Percentiles rank a stretch among this genome's conserved stretches.
Conservation (phyloP, 1,284 basidiomycete genomes). For the Lignosus rhinocerotis region DNA sequence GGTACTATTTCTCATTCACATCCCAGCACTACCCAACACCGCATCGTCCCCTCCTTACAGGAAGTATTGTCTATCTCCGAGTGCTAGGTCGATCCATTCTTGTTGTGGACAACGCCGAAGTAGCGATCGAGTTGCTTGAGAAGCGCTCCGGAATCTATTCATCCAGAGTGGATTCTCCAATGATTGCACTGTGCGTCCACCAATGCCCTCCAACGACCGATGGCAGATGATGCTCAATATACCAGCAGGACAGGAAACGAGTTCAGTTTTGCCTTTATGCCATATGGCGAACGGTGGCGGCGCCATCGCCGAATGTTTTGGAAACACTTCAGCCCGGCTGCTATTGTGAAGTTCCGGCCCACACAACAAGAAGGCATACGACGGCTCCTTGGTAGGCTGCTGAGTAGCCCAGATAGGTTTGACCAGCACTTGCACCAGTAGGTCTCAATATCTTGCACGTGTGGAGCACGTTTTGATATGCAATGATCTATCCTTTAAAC, state of each 20-base stretch:
- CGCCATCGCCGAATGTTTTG: conserved; percentile 17
- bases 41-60: background rate
- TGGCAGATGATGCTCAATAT: too few relatives aligned
- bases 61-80: background rate
- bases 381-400: conserved; percentile 9
- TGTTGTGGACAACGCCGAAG: background rate
- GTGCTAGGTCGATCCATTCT: background rate
- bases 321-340: conserved; percentile 14
- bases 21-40: background rate
- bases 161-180: background rate
- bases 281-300: conserved; percentile 21
- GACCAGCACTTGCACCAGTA: background rate
- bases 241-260: conserved; percentile 14
- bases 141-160: conserved; percentile 9
- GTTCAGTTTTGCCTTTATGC: conserved; percentile 16
- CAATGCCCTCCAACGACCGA: too few relatives aligned
- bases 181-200: conserved; percentile 1
- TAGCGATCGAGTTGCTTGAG: conserved; percentile 1
- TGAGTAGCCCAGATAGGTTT: background rate
- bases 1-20: background rate
- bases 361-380: conserved; percentile 9
- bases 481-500: too few relatives aligned
- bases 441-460: background rate
- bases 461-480: too few relatives aligned
- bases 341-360: background rate